Evolutionary conservation across 306 rosid species (phyloP).

Genomic region (Amphicarpaea edgeworthii): DNA sequence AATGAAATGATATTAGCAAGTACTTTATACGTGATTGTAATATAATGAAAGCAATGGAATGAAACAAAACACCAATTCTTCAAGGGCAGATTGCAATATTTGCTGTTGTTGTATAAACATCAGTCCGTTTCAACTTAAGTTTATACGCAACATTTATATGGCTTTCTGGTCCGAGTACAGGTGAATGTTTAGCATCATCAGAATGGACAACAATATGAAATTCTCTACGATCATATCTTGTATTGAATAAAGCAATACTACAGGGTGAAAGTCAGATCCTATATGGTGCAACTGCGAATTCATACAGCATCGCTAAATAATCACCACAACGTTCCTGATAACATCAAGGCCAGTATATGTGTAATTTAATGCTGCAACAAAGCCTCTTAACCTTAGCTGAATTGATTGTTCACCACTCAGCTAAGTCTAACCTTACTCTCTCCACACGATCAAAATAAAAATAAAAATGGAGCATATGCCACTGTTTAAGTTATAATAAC

Average conservation of each 20-base stretch:
- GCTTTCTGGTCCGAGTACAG: neutral
- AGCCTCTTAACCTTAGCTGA: constrained; percentile 27
- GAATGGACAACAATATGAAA: neutral
- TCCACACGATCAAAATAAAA: constrained; percentile 32
- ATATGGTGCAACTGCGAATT: constrained; percentile 36
- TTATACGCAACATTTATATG: neutral
- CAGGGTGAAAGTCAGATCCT: constrained; percentile 40
- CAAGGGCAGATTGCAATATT: neutral
- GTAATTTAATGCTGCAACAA: constrained; percentile 30
- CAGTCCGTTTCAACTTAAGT: neutral
- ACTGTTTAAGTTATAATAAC: constrained; percentile 36
- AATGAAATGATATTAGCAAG: neutral
- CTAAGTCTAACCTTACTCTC: constrained; percentile 38
- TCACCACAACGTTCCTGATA: constrained; percentile 37
- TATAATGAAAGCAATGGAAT: neutral
- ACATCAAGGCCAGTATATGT: constrained; percentile 41
- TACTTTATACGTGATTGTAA: neutral
- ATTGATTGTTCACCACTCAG: constrained; percentile 28
- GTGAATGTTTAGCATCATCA: neutral
- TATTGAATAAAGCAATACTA: constrained; percentile 40
- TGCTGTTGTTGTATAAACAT: neutral
- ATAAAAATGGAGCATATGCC: constrained; percentile 40
- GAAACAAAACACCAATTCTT: constrained; percentile 1
- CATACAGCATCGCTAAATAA: constrained; percentile 37
- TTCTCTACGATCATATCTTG: constrained; percentile 41